These are phyloP conservation scores for Funneliformis caledonium DNA, from an alignment of 371 early-diverging fungal genomes.

Conservation along the genomic window DNA sequence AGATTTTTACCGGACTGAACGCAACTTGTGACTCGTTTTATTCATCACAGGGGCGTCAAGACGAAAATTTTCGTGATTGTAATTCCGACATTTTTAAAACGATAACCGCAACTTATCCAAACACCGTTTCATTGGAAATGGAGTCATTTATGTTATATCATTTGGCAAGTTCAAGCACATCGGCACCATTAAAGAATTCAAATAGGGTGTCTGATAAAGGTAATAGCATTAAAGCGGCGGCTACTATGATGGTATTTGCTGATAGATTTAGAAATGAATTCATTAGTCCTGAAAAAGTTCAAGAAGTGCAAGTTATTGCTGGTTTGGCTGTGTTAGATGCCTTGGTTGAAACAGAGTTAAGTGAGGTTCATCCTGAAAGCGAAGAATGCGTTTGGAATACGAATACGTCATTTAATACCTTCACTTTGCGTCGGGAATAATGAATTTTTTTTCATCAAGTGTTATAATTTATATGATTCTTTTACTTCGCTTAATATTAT, in stretches of 20 bases:
- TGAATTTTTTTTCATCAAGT: too few species aligned
- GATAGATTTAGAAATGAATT: constrained; percentile 75
- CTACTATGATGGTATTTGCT: constrained; percentile 86
- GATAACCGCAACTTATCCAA: constrained; percentile 55
- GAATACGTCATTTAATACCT: neutral
- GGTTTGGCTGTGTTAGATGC: constrained; percentile 81
- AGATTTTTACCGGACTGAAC: constrained; percentile 75
- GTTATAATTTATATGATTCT: too few species aligned
- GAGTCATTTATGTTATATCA: constrained; percentile 89
- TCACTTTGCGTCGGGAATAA: too few species aligned
- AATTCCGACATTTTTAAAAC: constrained; percentile 69
- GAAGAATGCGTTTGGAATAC: constrained; percentile 17
- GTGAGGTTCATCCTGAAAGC: neutral
- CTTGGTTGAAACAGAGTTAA: constrained; percentile 53
- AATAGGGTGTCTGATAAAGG: neutral
- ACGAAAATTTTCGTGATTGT: constrained; percentile 78
- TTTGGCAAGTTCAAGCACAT: constrained; percentile 64
- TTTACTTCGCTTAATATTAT: too few species aligned
- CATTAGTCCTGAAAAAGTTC: constrained; percentile 70
- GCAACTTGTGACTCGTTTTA: constrained; percentile 93
- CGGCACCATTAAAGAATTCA: constrained; percentile 38
- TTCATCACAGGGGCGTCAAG: constrained; percentile 84
- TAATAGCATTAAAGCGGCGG: constrained; percentile 74
- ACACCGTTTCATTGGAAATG: constrained; percentile 86
- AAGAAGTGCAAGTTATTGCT: constrained; percentile 61